Evolutionary conservation across 176 grass and related monocot genomes (phyloP), one percentile per base, ranked within the genome.

Genomic region (Alloteropsis semialata): DNA sequence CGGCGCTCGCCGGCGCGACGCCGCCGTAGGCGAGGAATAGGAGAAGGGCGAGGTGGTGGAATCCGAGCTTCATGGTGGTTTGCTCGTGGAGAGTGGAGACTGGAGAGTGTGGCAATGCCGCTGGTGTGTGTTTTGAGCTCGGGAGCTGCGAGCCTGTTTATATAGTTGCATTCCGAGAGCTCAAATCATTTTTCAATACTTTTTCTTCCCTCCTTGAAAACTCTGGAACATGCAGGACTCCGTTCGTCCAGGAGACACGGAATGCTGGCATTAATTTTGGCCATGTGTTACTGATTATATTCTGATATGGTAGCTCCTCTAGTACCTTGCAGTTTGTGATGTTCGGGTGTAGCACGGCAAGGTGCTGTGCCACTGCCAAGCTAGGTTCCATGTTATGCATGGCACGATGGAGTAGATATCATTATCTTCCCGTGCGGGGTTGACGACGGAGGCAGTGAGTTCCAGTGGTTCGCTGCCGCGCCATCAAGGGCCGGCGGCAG

Each of bases 41-140:
- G 46, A 48, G 34, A 30, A 62, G 65, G 38, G 48, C 64, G 4
- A 81, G 63, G 77, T 54, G 32, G 76, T 22, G 1, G 8, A 39
- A 76, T 32, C 61, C 19, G 10, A 27, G 62, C 71, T 69, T 34
- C 86, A 84, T 88, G 69, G 77, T 81, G 14, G 8, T 37, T 21
- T 12, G 13, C 5, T 15, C n/a, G n/a, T n/a, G n/a, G 42, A 34
- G 43, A 45, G 42, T n/a, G 3, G 38, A 17, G 14, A 3, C 5
- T 38, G 24, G 65, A 42, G 65, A n/a, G n/a, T 27, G n/a, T n/a
- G n/a, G n/a, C n/a, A n/a, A n/a, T n/a, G n/a, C n/a, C n/a, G n/a
- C n/a, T n/a, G n/a, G n/a, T 58, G n/a, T 27, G 2, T 78, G 80
- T 39, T 76, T 55, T n/a, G n/a, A 29, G 39, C 50, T 82, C 38